These are phyloP conservation scores for Ustilago bromivora DNA, from an alignment of 1,284 basidiomycete species.

Conservation along the genomic window DNA sequence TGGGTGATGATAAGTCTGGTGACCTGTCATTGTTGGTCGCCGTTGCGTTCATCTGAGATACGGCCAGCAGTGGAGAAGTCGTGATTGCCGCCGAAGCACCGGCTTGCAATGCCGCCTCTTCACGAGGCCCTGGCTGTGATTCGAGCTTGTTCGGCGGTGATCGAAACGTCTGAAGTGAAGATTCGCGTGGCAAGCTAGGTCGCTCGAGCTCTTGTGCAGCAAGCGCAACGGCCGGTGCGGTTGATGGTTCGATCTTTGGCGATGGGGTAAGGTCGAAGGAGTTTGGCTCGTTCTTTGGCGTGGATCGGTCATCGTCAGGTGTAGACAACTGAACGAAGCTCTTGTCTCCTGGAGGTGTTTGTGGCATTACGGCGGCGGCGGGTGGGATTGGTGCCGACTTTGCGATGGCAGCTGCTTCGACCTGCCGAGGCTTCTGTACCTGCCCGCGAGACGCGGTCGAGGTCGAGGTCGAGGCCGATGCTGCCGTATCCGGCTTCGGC, in stretches of 20 bases:
- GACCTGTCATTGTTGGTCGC: neutral
- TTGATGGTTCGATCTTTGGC: neutral
- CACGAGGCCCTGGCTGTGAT: slow-evolving; percentile 24
- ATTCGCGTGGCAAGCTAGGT: slow-evolving; percentile 29
- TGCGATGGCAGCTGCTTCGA: neutral
- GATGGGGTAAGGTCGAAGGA: slow-evolving; percentile 15
- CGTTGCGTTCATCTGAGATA: neutral
- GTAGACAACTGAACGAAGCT: slow-evolving; percentile 29
- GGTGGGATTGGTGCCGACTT: neutral
- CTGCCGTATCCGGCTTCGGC: slow-evolving; percentile 1
- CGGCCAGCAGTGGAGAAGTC: slow-evolving; percentile 6
- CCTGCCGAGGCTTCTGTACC: slow-evolving; percentile 5
- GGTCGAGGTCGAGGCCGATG: neutral
- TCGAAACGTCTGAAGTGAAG: slow-evolving; percentile 37
- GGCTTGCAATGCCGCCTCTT: slow-evolving; percentile 39
- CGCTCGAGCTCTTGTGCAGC: neutral
- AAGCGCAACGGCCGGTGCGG: neutral
- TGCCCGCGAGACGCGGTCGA: neutral
- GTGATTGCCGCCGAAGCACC: slow-evolving; percentile 30
- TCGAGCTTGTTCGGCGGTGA: slow-evolving; percentile 41
- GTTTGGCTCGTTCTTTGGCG: slow-evolving; percentile 9
- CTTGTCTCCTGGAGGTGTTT: slow-evolving; percentile 25
- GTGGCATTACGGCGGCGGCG: slow-evolving; percentile 5
- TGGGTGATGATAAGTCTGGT: slow-evolving; percentile 3
- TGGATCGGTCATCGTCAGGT: slow-evolving; percentile 17